A percentile compares a stretch with the other conserved stretches of the same genome.
These are phyloP conservation scores for Phytomonas sp. DNA, from an alignment of 208 protist species.

Conservation along the genomic window DNA sequence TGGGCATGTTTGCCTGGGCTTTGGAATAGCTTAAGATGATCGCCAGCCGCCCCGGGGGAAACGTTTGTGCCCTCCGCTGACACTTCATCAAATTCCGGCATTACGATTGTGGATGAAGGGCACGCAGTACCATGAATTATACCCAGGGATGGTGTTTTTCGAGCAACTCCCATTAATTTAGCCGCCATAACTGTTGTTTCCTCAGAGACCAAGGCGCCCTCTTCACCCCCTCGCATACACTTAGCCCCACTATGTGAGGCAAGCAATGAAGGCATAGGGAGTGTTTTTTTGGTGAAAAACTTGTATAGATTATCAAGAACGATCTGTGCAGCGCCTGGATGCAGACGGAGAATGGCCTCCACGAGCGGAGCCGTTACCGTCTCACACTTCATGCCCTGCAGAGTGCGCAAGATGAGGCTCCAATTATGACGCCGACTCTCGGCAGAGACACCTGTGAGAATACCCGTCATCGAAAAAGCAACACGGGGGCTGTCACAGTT, in stretches of 20 bases:
- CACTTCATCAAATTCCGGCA: background rate
- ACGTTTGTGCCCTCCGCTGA: background rate
- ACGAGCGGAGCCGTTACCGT: conserved; percentile 36
- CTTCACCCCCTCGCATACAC: background rate
- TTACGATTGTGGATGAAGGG: background rate
- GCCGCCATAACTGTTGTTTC: background rate
- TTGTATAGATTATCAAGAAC: conserved; percentile 75
- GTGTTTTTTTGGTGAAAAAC: conserved; percentile 51
- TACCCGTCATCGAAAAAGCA: conserved; percentile 59
- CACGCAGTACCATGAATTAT: background rate
- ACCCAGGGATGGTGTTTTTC: background rate
- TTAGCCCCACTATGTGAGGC: background rate
- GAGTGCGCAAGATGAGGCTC: conserved; percentile 43
- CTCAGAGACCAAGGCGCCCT: background rate
- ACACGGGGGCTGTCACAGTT: conserved; percentile 25
- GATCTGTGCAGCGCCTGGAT: conserved; percentile 38
- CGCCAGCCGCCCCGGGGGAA: no score
- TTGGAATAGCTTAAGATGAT: background rate
- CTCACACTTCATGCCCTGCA: conserved; percentile 43
- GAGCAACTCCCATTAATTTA: background rate
- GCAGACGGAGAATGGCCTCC: conserved; percentile 46
- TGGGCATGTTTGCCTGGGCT: background rate
- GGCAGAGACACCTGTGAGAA: conserved; percentile 66
- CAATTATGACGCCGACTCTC: conserved; percentile 88
- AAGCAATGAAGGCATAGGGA: conserved; percentile 20